These are phyloP conservation scores for Candida saitoana DNA, from an alignment of 805 yeast genomes.

Conservation along the genomic window DNA sequence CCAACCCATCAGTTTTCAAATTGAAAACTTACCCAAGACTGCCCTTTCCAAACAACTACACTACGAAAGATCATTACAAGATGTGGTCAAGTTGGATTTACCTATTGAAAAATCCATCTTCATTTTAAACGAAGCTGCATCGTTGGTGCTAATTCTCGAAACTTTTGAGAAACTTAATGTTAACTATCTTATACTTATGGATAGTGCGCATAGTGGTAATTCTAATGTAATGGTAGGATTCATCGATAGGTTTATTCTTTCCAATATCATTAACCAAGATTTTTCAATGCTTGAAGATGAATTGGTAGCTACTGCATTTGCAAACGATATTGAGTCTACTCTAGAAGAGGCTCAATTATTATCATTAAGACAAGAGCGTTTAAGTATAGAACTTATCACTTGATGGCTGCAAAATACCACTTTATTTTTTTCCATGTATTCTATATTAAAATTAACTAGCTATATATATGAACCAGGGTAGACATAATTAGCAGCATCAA, in stretches of 20 bases:
- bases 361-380: constrained; percentile 16
- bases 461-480: too few species aligned
- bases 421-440: too few species aligned
- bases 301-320: constrained; percentile 5
- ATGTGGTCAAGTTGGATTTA: constrained; percentile 13
- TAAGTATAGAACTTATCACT: constrained; percentile 28
- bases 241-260: constrained; percentile 34
- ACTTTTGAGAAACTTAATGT: constrained; percentile 35
- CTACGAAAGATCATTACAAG: constrained; percentile 15
- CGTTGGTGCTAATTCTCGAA: constrained; percentile 31
- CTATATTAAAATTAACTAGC: too few species aligned
- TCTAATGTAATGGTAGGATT: constrained; percentile 28
- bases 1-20: constrained; percentile 18
- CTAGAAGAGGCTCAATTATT: constrained; percentile 4
- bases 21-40: constrained; percentile 13
- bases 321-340: constrained; percentile 16
- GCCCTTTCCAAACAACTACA: constrained; percentile 23
- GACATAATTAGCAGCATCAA: too few species aligned
- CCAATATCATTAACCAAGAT: constrained; percentile 24
- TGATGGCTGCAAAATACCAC: constrained; percentile 11
- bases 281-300: constrained; percentile 19
- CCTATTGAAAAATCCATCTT: constrained; percentile 20
- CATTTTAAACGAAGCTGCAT: constrained; percentile 26
- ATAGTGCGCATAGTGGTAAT: constrained; percentile 8
- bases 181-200: constrained; percentile 30